Evolutionary conservation across 139 green algal species (phyloP).

Genomic region (Nannochloris sp.): DNA sequence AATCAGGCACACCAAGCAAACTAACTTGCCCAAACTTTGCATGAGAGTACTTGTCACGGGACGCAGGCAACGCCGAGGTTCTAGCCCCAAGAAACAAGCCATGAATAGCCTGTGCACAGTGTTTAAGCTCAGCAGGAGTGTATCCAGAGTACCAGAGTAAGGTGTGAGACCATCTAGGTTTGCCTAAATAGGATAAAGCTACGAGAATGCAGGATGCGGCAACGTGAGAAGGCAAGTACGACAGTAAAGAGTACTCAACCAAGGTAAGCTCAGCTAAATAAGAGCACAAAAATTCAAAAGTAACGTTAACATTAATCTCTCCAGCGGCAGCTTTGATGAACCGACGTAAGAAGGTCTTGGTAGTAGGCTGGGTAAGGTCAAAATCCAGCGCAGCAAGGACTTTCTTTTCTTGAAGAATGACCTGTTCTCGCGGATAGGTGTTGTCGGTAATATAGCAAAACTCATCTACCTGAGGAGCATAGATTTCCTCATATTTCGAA

Average conservation of each 20-base stretch:
- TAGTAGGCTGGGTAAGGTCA: constrained; percentile 82
- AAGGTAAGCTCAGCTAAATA: constrained; percentile 89
- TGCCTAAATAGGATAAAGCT: constrained; percentile 46
- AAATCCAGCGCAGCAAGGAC: constrained; percentile 81
- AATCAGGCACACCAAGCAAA: constrained; percentile 8
- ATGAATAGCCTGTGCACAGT: constrained; percentile 36
- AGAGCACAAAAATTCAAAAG: constrained; percentile 61
- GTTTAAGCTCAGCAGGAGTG: constrained; percentile 34
- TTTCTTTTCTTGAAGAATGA: constrained; percentile 77
- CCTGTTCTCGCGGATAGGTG: constrained; percentile 83
- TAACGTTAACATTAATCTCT: constrained; percentile 22
- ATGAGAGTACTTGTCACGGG: constrained; percentile 49
- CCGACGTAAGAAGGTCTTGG: constrained; percentile 85
- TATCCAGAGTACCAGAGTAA: constrained; percentile 64
- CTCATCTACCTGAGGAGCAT: constrained; percentile 82
- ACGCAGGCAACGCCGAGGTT: constrained; percentile 35
- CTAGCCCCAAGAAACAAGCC: constrained; percentile 12
- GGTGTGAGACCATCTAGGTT: constrained; percentile 44
- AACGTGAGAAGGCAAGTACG: constrained; percentile 68
- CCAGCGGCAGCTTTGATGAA: constrained; percentile 50
- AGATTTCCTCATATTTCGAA: constrained; percentile 98
- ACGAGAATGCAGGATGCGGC: constrained; percentile 75
- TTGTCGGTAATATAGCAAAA: constrained; percentile 98
- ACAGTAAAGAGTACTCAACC: constrained; percentile 74
- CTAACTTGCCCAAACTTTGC: constrained; percentile 36